Evolutionary conservation across 1,139 yeast species (phyloP), one percentile per base, ranked within the genome.

Genomic region (Nakaseomyces kungkrabaensis): DNA sequence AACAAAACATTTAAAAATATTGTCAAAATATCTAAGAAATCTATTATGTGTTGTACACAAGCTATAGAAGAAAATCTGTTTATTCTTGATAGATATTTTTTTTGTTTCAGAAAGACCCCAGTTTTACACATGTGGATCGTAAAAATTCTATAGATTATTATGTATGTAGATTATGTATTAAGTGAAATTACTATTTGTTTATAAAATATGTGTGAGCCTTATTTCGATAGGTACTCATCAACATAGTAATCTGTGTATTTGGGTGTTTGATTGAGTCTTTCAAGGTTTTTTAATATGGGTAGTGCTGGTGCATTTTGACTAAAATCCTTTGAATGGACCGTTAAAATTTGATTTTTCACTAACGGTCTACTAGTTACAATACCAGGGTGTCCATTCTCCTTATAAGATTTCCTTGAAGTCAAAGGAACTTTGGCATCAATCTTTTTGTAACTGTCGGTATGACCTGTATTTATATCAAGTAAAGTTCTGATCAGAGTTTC

Each of bases 381-480:
- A 0, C 85, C 85, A 1, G 86, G 81, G 58, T 81, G 85, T 0
- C 82, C 85, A 54, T 74, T 73, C 51, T 80, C 82, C 47, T 38
- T 38, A 31, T 38, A 38, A 25, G 31, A 9, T 25, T 38, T 38
- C 25, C 42, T 38, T n/a, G 56, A 56, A 8, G 49, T 41, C 61
- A 63, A 59, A 4, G 45, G 45, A 27, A 17, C 17, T 25, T 45
- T 47, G 47, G 7, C 69, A 69, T 46, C 67, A 52, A 29, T 63
- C 57, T 5, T 58, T 50, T 46, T 68, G 66, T 26, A 59, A 55
- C 34, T 60, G 59, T 3, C 61, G 45, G 10, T 56, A 53, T 2
- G 64, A 38, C 13, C 68, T 54, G 1, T 62, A 62, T 38, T 59
- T 62, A n/a, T 55, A 52, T 8, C 50, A 25, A 3, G 34, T 43